Evolutionary conservation across 352 stramenopile species (phyloP), one percentile per base, ranked within the genome.

Genomic region (Hyphochytrium catenoides): DNA sequence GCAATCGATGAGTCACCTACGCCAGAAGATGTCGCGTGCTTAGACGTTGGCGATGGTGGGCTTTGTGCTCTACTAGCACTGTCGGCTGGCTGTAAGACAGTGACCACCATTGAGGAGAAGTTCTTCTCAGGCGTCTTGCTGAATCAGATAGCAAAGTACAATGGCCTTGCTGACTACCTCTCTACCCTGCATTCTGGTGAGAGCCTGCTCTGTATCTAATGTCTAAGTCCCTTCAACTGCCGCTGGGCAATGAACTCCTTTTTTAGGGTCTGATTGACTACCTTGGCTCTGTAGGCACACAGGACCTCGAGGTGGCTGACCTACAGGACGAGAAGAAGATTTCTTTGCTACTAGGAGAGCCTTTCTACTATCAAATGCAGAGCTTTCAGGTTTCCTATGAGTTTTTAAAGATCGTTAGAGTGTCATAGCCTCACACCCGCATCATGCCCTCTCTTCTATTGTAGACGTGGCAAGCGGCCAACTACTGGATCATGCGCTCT

Each of bases 321-420:
- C 36, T 81, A 7, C 52, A 68, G 33, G 49, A 48, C 24, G 52
- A 66, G 38, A 41, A 53, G 1, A 47, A 44, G 3, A 57, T 60
- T 4, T 57, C 76, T 36, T 34, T 81, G 31, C 50, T 81, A 1
- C 51, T 76, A 8, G 62, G 56, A 2, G 66, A 81, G 35, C 59
- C 62, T 1, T 81, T 81, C 37, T 81, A 75, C 57, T 81, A 81
- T 46, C 62, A 63, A 32, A 81, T 81, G 66, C 66, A 81, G 50
- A 81, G 77, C 40, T 48, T 81, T 7, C 61, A 63, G 21, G 48
- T 77, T 0, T n/a, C n/a, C n/a, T n/a, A n/a, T n/a, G n/a, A n/a
- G n/a, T n/a, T n/a, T n/a, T n/a, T n/a, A n/a, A n/a, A n/a, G n/a
- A n/a, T n/a, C n/a, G n/a, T n/a, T n/a, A n/a, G n/a, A n/a, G n/a